phyloP scores from a whole-genome alignment of 2,329 filamentous ascomycete species.

The Pezicula carpinea region DNA sequence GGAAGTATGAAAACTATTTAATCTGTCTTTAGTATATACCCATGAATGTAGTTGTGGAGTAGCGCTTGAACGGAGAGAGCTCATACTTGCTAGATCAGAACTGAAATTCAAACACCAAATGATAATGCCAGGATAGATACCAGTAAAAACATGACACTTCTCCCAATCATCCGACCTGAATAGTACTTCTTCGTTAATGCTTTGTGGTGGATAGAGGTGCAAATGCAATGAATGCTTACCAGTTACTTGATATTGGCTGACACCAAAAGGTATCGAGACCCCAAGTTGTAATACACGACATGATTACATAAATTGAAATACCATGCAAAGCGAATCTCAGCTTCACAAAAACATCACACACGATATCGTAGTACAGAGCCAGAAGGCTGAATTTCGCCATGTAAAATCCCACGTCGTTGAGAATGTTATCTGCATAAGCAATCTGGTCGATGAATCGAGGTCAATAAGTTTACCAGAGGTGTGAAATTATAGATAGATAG shows the following conservation, averaged over 20 bases:
- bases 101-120: neutral
- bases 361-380: neutral
- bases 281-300: neutral
- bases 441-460: neutral
- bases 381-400: neutral
- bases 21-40: neutral
- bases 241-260: neutral
- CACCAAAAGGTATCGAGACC: neutral
- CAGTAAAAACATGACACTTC: neutral
- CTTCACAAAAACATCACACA: neutral
- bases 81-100: neutral
- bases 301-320: neutral
- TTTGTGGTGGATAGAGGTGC: too few relatives aligned
- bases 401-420: neutral
- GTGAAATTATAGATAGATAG: too few relatives aligned
- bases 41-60: neutral
- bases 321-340: neutral
- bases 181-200: too few relatives aligned
- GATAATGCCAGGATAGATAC: neutral
- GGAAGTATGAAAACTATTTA: neutral
- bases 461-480: too few relatives aligned
- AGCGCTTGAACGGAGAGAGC: neutral
- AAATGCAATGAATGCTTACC: neutral
- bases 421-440: neutral
- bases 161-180: too few relatives aligned